Base-by-base conservation (phyloP, 805 yeast species). In the Saccharomyces paradoxus region DNA sequence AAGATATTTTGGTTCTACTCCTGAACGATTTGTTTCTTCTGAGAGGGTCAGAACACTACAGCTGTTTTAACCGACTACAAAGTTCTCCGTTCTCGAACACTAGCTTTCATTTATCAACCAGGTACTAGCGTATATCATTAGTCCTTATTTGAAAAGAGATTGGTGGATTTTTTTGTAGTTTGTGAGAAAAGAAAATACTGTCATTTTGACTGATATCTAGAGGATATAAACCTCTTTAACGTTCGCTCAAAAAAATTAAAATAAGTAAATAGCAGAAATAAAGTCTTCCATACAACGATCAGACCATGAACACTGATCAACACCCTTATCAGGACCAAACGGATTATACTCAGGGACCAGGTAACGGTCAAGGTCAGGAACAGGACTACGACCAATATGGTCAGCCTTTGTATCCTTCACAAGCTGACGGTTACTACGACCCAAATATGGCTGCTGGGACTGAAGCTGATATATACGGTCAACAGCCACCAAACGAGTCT, bases 311-410 rank as follows among this genome's bases (percentile, higher is more conserved):
- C 31, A 48, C 61, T 50, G 70, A 60, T 41, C 73, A 64, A 55
- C 65, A 60, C 30, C 68, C 66, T 48, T 66, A 67, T 51, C 72
- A 65, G 58, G 66, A 67, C 41, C 69, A 58, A 29, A 60, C 61
- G 52, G 66, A 60, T 21, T 55, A 56, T 21, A 9, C 44, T 49
- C 58, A 57, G 49, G 53, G 55, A 44, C 56, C 57, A 46, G 60
- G 65, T 52, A 61, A 51, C 31, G 48, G 47, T 26, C 49, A 51
- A 28, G 66, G 62, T 50, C 67, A 58, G 28, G 58, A 49, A 32
- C 63, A 56, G 41, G 51, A 49, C 55, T 68, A 67, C 50, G 73
- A 71, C 50, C 72, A 77, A 63, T 75, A 74, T 58, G 77, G 72
- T 29, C 69, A 73, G 53, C 76, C 76, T n/a, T 65, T 74, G 50